Percentiles rank a stretch among this genome's conserved stretches.
Evolutionary conservation across 2,329 filamentous ascomycete genomes (phyloP).

Genomic region (Phyllosticta paracitricarpa): DNA sequence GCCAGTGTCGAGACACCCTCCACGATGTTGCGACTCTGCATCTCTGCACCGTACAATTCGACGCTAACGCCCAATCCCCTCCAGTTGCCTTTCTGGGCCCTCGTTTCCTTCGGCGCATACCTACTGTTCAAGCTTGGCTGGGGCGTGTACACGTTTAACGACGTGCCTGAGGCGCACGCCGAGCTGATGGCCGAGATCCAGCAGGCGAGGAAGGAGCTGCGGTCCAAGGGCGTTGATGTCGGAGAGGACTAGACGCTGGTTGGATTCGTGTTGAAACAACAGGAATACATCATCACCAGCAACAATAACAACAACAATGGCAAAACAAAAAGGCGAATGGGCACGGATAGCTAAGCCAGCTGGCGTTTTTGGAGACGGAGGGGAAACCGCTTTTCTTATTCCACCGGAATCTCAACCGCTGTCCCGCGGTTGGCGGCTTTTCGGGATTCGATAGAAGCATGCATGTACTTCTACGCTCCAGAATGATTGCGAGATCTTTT

Average conservation of each 20-base stretch:
- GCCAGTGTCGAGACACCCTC: neutral
- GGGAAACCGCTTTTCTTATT: neutral
- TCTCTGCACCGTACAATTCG: neutral
- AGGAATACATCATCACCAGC: neutral
- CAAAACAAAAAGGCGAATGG: neutral
- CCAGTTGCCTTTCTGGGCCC: slow-evolving; percentile 83
- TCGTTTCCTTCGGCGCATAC: slow-evolving; percentile 85
- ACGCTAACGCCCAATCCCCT: neutral
- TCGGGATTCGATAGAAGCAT: neutral
- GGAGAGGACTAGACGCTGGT: slow-evolving; percentile 41
- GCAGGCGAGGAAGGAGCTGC: slow-evolving; percentile 62
- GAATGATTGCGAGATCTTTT: neutral
- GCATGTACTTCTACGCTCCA: neutral
- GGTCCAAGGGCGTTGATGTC: slow-evolving; percentile 64
- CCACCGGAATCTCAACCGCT: neutral
- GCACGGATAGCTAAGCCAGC: neutral
- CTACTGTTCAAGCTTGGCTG: slow-evolving; percentile 85
- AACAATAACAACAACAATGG: neutral
- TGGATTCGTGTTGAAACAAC: neutral
- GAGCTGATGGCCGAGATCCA: slow-evolving; percentile 83
- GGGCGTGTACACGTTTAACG: slow-evolving; percentile 93
- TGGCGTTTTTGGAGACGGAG: neutral
- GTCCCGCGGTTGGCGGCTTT: neutral
- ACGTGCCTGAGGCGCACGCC: slow-evolving; percentile 80
- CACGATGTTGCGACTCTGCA: neutral